phyloP scores from a whole-genome alignment of 1,284 basidiomycete genomes.

The Ustilago nuda region DNA sequence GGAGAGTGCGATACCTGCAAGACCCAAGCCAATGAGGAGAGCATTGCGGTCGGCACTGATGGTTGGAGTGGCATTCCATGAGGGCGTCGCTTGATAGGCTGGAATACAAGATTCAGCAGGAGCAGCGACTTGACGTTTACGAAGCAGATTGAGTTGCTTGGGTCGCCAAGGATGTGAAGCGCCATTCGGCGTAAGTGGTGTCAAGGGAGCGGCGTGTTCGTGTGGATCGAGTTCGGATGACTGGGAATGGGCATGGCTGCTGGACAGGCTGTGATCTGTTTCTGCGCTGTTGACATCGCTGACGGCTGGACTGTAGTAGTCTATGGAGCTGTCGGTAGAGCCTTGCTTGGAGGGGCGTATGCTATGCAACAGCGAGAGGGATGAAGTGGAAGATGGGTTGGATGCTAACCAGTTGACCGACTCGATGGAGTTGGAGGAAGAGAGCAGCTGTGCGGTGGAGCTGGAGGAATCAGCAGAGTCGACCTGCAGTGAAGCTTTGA shows the following conservation, averaged over 20 bases:
- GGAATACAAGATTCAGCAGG: conserved; percentile 24
- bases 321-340: conserved; percentile 40
- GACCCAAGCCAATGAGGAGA: conserved; percentile 37
- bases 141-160: conserved; percentile 50
- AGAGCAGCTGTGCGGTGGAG: conserved; percentile 24
- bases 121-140: conserved; percentile 23
- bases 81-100: conserved; percentile 16
- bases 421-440: conserved; percentile 36
- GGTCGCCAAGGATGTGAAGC: conserved; percentile 43
- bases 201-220: conserved; percentile 29
- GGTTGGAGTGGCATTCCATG: conserved; percentile 18
- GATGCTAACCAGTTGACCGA: conserved; percentile 41
- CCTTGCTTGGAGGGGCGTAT: conserved; percentile 29
- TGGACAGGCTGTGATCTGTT: conserved; percentile 44
- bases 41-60: conserved; percentile 29
- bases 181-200: conserved; percentile 42
- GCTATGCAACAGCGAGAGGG: conserved; percentile 38
- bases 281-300: conserved; percentile 52
- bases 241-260: conserved; percentile 35
- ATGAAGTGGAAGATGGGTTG: conserved; percentile 40
- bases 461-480: conserved; percentile 39
- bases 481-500: conserved; percentile 19
- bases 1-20: conserved; percentile 23
- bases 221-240: conserved; percentile 41
- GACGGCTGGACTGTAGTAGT: conserved; percentile 43